phyloP scores from a whole-genome alignment of 148 eudicot genomes.

The Cornus kousa region DNA sequence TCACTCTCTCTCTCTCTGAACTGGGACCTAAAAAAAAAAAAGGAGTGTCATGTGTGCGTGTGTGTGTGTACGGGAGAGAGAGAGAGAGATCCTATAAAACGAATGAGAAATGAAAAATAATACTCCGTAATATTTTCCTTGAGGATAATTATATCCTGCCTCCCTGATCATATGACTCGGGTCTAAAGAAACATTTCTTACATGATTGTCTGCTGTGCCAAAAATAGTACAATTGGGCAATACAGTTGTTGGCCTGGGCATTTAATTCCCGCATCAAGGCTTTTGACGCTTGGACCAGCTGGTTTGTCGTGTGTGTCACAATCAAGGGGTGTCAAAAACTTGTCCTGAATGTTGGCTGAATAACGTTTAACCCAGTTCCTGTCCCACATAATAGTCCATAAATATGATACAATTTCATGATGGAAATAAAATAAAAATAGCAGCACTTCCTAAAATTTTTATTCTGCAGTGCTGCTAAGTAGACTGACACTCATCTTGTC shows the following conservation, averaged over 20 bases:
- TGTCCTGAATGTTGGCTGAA: no score
- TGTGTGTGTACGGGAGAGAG: no score
- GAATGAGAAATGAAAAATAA: neutral
- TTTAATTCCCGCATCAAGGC: neutral
- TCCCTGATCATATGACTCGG: neutral
- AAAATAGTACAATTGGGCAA: neutral
- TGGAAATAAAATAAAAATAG: neutral
- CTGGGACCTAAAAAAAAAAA: no score
- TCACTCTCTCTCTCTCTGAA: no score
- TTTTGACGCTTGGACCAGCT: neutral
- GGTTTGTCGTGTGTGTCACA: neutral
- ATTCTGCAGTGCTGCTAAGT: neutral
- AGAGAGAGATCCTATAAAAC: neutral
- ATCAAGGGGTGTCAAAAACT: neutral
- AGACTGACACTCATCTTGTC: constrained; percentile 1
- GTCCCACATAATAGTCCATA: no score
- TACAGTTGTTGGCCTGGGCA: neutral
- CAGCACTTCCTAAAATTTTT: neutral
- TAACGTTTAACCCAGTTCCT: no score
- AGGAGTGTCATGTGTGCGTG: no score
- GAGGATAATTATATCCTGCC: neutral
- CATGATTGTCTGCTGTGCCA: neutral
- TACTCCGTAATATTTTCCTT: no score
- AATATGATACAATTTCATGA: neutral
- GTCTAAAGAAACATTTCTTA: neutral